Conservation (phyloP, 768 basidiomycete species). For the Chalciporus sphaerocephalus region DNA sequence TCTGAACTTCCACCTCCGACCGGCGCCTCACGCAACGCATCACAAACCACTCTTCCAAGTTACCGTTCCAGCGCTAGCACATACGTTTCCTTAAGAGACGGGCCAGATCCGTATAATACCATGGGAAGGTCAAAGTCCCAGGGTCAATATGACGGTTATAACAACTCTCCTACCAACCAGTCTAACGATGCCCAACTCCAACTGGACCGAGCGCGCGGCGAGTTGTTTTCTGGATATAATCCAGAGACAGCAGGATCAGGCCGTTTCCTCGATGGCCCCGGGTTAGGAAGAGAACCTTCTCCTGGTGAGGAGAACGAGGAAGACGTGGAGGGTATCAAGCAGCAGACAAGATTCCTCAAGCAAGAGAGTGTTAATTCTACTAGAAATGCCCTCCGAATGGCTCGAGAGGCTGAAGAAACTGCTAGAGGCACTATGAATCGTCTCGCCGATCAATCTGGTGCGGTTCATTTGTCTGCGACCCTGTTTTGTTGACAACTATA, state of each 20-base stretch:
- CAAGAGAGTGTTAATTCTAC: slow-evolving; percentile 89
- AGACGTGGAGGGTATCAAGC: slow-evolving; percentile 92
- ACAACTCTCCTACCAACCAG: slow-evolving; percentile 12
- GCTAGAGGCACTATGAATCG: slow-evolving; percentile 77
- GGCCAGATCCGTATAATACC: slow-evolving; percentile 46
- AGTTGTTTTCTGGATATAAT: slow-evolving; percentile 73
- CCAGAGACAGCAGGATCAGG: slow-evolving; percentile 54
- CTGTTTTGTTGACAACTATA: not conserved
- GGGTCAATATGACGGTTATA: slow-evolving; percentile 23
- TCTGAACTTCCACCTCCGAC: slow-evolving; percentile 28
- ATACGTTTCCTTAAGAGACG: slow-evolving; percentile 68
- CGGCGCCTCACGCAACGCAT: slow-evolving; percentile 26
- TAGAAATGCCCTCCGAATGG: slow-evolving; percentile 87
- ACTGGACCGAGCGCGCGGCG: slow-evolving; percentile 62
- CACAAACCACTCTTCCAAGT: slow-evolving; percentile 36
- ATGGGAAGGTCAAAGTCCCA: slow-evolving; percentile 27
- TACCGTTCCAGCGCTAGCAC: slow-evolving; percentile 54
- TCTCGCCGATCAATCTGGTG: slow-evolving; percentile 92
- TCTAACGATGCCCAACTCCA: slow-evolving; percentile 37
- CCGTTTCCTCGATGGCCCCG: slow-evolving; percentile 66
- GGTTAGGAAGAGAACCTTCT: slow-evolving; percentile 40
- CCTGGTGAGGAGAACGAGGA: slow-evolving; percentile 77
- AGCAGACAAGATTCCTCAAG: slow-evolving; percentile 82
- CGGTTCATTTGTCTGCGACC: slow-evolving; percentile 17
- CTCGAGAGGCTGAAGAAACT: slow-evolving; percentile 95